Evolutionary conservation across 805 yeast genomes (phyloP).

Genomic region (Zygosaccharomyces rouxii): DNA sequence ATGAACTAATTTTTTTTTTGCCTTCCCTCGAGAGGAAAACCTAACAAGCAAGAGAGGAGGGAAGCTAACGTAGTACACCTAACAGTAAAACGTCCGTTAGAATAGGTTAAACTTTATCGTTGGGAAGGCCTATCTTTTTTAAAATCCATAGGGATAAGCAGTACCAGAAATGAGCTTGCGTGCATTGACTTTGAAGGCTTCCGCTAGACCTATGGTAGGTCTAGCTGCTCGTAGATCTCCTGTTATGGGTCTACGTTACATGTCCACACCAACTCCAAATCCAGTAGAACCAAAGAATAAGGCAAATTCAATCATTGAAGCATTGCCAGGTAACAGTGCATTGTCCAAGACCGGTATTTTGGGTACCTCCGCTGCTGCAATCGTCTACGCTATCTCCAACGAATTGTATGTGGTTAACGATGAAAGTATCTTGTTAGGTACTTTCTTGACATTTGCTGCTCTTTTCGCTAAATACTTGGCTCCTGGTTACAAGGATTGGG

Average conservation of each 20-base stretch:
- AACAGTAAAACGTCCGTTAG: background rate
- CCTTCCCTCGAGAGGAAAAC: background rate
- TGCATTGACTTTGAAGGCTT: constrained; percentile 26
- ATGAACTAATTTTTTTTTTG: background rate
- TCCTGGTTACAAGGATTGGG: constrained; percentile 93
- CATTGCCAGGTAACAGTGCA: constrained; percentile 86
- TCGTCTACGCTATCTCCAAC: constrained; percentile 89
- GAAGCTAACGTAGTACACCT: background rate
- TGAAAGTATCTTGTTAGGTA: constrained; percentile 79
- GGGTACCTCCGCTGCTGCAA: constrained; percentile 93
- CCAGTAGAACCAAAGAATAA: constrained; percentile 76
- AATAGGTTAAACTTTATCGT: background rate
- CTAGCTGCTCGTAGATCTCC: constrained; percentile 27
- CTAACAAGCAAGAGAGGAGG: background rate
- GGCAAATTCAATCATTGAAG: constrained; percentile 84
- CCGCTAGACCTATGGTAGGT: constrained; percentile 24
- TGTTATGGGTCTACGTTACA: constrained; percentile 52
- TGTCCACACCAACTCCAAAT: constrained; percentile 53
- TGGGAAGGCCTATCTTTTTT: background rate
- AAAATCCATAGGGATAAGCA: background rate
- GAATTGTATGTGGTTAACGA: constrained; percentile 91
- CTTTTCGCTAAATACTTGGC: constrained; percentile 83
- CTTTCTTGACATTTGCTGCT: constrained; percentile 73
- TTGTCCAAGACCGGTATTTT: constrained; percentile 91
- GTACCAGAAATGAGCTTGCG: constrained; percentile 28